Evolutionary conservation across 2,329 filamentous ascomycete species (phyloP).

Genomic region (Trichoderma cornu-damae): DNA sequence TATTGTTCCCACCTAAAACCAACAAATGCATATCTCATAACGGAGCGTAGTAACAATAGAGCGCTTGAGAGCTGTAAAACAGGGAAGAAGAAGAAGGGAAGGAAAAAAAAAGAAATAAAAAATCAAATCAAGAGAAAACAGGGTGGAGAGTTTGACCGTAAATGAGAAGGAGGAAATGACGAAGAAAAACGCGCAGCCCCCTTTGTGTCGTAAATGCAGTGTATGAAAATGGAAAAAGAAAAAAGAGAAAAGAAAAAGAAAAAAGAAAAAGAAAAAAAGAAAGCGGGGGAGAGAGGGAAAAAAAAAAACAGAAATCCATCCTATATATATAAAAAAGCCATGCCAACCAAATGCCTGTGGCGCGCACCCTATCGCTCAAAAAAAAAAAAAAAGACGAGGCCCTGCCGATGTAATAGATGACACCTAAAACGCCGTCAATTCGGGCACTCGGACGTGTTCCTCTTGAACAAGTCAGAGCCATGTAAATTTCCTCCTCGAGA

Average conservation of each 20-base stretch:
- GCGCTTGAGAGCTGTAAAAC: slow-evolving; percentile 3
- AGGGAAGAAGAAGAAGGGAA: not conserved
- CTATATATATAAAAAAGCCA: slow-evolving; percentile 21
- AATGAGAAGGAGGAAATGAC: not conserved
- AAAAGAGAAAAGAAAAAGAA: slow-evolving; percentile 21
- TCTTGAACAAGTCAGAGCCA: slow-evolving; percentile 3
- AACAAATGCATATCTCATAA: slow-evolving; percentile 15
- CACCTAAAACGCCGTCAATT: slow-evolving; percentile 17
- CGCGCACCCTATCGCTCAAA: slow-evolving; percentile 10
- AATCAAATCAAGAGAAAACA: not conserved
- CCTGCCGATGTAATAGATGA: slow-evolving; percentile 16
- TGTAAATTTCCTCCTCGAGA: slow-evolving; percentile 1
- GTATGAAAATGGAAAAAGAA: slow-evolving; percentile 23
- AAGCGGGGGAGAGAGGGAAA: too few relatives aligned
- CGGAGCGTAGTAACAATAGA: slow-evolving; percentile 13
- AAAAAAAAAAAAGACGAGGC: slow-evolving; percentile 9
- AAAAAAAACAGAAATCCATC: slow-evolving; percentile 18
- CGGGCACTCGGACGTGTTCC: slow-evolving; percentile 2
- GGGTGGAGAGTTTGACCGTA: not conserved
- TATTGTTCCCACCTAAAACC: slow-evolving; percentile 6
- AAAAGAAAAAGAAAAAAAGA: too few relatives aligned
- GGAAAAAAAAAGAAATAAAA: too few relatives aligned
- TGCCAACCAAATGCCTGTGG: slow-evolving; percentile 16
- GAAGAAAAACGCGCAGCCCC: not conserved
- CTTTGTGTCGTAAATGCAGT: slow-evolving; percentile 24